A percentile compares a stretch with the other conserved stretches of the same genome.
These are phyloP conservation scores for Kickxella alabastrina DNA, from an alignment of 192 early-diverging fungal species.

Conservation along the genomic window DNA sequence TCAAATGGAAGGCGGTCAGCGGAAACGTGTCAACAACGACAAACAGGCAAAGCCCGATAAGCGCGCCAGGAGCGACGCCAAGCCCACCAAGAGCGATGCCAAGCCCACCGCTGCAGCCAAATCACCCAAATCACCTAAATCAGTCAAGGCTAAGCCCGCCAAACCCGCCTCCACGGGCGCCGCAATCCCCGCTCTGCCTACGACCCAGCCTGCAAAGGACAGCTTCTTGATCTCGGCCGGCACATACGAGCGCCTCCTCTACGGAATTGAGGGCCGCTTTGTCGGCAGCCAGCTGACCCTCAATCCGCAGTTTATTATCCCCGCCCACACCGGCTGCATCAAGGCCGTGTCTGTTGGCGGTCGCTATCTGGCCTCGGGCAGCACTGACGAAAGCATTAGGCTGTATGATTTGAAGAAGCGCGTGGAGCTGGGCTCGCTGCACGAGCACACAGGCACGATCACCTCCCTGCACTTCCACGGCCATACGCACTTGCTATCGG, in stretches of 20 bases:
- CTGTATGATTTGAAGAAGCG: conserved; percentile 84
- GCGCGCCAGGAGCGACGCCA: not conserved
- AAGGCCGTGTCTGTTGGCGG: conserved; percentile 76
- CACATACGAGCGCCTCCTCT: conserved; percentile 96
- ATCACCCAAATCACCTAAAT: not conserved
- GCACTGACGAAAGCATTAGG: conserved; percentile 92
- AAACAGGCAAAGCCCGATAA: not conserved
- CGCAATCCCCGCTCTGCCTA: conserved; percentile 3
- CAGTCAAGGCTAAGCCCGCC: not conserved
- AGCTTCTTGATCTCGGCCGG: conserved; percentile 57
- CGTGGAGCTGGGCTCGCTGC: conserved; percentile 86
- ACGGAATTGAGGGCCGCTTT: conserved; percentile 72
- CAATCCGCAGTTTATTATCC: conserved; percentile 84
- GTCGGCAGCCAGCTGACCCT: conserved; percentile 27
- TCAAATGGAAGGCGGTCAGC: conserved; percentile 8
- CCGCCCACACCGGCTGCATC: conserved; percentile 93
- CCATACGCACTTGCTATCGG: conserved; percentile 80
- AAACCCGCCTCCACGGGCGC: too few relatives aligned
- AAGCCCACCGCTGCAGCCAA: not conserved
- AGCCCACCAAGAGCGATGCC: not conserved
- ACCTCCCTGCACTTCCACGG: conserved; percentile 80
- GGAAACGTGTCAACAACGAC: conserved; percentile 14
- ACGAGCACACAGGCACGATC: conserved; percentile 90
- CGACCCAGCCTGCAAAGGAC: conserved; percentile 21
- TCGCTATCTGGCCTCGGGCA: conserved; percentile 86